Percentiles rank a stretch among this genome's conserved stretches.
Evolutionary conservation across 768 basidiomycete genomes (phyloP).

Genomic region (Hericium coralloides): DNA sequence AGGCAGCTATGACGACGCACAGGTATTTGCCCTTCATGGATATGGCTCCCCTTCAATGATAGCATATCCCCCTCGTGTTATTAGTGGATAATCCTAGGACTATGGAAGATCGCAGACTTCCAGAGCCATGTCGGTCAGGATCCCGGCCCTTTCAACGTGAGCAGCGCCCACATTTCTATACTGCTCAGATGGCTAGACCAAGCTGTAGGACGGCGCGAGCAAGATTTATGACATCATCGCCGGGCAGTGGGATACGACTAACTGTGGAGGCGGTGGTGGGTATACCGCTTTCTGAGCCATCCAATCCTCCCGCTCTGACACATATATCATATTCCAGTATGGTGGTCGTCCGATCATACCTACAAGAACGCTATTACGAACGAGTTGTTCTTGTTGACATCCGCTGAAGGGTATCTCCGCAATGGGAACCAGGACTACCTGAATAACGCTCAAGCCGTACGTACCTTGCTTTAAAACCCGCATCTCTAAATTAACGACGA

Average conservation of each 20-base stretch:
- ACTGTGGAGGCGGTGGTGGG: constrained; percentile 44
- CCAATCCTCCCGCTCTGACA: too few species aligned
- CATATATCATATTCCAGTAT: constrained; percentile 25
- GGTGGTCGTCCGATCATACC: constrained; percentile 46
- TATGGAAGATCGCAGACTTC: constrained; percentile 54
- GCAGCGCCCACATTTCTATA: too few species aligned
- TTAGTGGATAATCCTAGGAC: constrained; percentile 47
- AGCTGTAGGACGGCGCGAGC: constrained; percentile 35
- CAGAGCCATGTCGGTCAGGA: constrained; percentile 7
- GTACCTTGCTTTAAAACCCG: constrained; percentile 24
- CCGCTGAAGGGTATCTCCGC: constrained; percentile 38
- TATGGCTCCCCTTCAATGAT: neutral
- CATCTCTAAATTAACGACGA: neutral
- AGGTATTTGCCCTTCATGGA: constrained; percentile 21
- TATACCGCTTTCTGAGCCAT: neutral
- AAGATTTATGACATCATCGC: constrained; percentile 44
- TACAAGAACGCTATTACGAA: constrained; percentile 62
- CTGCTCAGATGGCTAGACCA: too few species aligned
- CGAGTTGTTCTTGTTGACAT: constrained; percentile 42
- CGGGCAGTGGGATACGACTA: constrained; percentile 36
- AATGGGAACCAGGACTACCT: constrained; percentile 32
- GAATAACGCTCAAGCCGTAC: constrained; percentile 38
- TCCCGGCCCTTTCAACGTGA: too few species aligned
- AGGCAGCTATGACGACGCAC: constrained; percentile 47
- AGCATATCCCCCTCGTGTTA: neutral